A percentile compares a stretch with the other conserved stretches of the same genome.
phyloP scores from a whole-genome alignment of 352 stramenopile species.

The Halophytophthora batemanensis region DNA sequence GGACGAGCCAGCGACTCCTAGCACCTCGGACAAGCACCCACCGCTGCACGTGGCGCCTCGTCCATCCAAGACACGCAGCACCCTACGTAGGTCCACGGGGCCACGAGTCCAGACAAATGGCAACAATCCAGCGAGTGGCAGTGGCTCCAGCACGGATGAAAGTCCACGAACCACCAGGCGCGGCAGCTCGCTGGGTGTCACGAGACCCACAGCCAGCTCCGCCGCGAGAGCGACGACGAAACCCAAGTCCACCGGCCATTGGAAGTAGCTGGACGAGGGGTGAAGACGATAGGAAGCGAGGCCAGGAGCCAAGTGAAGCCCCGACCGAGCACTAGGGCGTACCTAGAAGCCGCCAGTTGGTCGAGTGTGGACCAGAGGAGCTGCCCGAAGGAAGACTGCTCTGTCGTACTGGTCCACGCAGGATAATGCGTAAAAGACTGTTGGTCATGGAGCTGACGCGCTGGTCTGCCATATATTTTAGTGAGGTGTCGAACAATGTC shows the following conservation, averaged over 20 bases:
- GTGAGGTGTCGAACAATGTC: not conserved
- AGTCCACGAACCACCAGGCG: constrained; percentile 21
- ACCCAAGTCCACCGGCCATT: constrained; percentile 13
- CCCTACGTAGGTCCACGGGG: constrained; percentile 7
- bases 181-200: constrained; percentile 15
- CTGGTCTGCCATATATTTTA: not conserved
- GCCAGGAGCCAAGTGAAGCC: constrained; percentile 11
- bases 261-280: constrained; percentile 21
- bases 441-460: not conserved
- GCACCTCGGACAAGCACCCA: constrained; percentile 4
- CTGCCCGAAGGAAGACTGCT: too few species aligned
- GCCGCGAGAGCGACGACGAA: constrained; percentile 13
- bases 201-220: constrained; percentile 2
- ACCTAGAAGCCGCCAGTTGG: not conserved
- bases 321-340: constrained; percentile 9
- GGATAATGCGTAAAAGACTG: too few species aligned
- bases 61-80: constrained; percentile 16
- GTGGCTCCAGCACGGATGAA: constrained; percentile 13
- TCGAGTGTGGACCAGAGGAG: too few species aligned
- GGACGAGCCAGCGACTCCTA: constrained; percentile 20
- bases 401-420: too few species aligned
- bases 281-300: not conserved
- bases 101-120: constrained; percentile 17
- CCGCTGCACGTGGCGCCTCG: constrained; percentile 5
- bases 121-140: constrained; percentile 7